Conservation (phyloP, 75 land plant genomes). For the Isoetes taiwanensis region DNA sequence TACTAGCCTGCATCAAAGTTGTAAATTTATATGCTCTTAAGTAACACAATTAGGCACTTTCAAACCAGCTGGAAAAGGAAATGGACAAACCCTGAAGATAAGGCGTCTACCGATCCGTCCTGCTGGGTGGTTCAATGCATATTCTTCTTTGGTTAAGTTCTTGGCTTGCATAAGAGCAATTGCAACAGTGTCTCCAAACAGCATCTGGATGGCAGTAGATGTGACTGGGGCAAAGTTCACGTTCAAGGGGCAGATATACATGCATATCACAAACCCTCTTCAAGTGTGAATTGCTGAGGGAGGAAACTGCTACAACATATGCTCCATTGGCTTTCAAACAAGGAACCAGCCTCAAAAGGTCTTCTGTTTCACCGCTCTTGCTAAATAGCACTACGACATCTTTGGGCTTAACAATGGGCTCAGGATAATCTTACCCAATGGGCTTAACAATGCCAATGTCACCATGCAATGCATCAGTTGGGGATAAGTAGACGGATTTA, state of each 20-base stretch:
- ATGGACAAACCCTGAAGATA: slow-evolving; percentile 87
- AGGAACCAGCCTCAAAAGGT: slow-evolving; percentile 63
- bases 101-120: slow-evolving; percentile 91
- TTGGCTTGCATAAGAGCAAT: slow-evolving; percentile 87
- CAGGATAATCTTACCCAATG: too few species aligned
- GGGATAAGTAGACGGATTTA: slow-evolving; percentile 53
- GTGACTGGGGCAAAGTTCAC: slow-evolving; percentile 98
- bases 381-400: slow-evolving; percentile 67
- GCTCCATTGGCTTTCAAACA: slow-evolving; percentile 80
- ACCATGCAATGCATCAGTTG: slow-evolving; percentile 94
- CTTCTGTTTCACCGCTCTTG: slow-evolving; percentile 84
- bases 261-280: slow-evolving; percentile 56
- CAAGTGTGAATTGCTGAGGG: slow-evolving; percentile 27
- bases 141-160: slow-evolving; percentile 69
- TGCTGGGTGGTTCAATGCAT: slow-evolving; percentile 91
- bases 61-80: too few species aligned
- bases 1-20: too few species aligned
- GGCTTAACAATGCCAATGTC: slow-evolving; percentile 83
- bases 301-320: slow-evolving; percentile 55
- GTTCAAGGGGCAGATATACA: slow-evolving; percentile 76
- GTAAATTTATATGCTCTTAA: too few species aligned
- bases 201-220: slow-evolving; percentile 93
- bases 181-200: slow-evolving; percentile 94
- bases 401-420: too few species aligned
- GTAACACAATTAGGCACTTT: too few species aligned